These are phyloP conservation scores for Didymella sp. DNA, from an alignment of 2,329 filamentous ascomycete genomes.

Conservation along the genomic window DNA sequence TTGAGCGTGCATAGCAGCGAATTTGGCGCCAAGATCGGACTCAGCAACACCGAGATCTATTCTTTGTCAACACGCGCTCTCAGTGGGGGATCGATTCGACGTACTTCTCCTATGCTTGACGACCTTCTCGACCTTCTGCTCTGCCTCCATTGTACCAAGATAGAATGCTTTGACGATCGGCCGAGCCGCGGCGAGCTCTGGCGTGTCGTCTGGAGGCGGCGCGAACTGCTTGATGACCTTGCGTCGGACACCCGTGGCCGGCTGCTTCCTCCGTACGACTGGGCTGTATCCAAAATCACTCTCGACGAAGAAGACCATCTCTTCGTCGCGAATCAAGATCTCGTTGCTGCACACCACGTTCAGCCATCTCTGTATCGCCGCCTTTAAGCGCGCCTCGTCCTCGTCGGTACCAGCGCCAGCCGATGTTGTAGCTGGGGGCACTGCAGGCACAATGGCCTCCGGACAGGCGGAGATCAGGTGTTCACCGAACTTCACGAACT, in stretches of 20 bases:
- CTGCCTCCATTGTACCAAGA: slow-evolving; percentile 92
- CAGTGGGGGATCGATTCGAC: background rate
- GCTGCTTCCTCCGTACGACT: slow-evolving; percentile 93
- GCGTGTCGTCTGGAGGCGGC: slow-evolving; percentile 94
- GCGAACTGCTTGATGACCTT: slow-evolving; percentile 99
- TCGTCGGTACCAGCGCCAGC: slow-evolving; percentile 96
- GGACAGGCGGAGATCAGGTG: slow-evolving; percentile 98
- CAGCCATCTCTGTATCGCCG: slow-evolving; percentile 90
- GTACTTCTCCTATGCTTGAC: slow-evolving; percentile 91
- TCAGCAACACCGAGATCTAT: slow-evolving; percentile 88
- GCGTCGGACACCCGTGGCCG: slow-evolving; percentile 90
- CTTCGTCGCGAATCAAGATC: slow-evolving; percentile 90
- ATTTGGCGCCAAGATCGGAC: slow-evolving; percentile 89
- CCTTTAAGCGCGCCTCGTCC: slow-evolving; percentile 88
- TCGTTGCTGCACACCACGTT: slow-evolving; percentile 93
- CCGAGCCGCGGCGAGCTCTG: slow-evolving; percentile 87
- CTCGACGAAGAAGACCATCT: slow-evolving; percentile 98
- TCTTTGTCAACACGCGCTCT: slow-evolving; percentile 37
- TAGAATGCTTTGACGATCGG: slow-evolving; percentile 96
- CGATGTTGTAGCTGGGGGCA: slow-evolving; percentile 92
- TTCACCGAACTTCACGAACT: slow-evolving; percentile 95
- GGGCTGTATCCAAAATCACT: slow-evolving; percentile 98
- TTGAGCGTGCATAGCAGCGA: slow-evolving; percentile 84
- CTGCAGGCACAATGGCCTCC: slow-evolving; percentile 90
- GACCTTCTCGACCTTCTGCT: slow-evolving; percentile 92